Evolutionary conservation across 176 grass and related monocot genomes (phyloP).

Genomic region (Rhynchospora breviuscula): DNA sequence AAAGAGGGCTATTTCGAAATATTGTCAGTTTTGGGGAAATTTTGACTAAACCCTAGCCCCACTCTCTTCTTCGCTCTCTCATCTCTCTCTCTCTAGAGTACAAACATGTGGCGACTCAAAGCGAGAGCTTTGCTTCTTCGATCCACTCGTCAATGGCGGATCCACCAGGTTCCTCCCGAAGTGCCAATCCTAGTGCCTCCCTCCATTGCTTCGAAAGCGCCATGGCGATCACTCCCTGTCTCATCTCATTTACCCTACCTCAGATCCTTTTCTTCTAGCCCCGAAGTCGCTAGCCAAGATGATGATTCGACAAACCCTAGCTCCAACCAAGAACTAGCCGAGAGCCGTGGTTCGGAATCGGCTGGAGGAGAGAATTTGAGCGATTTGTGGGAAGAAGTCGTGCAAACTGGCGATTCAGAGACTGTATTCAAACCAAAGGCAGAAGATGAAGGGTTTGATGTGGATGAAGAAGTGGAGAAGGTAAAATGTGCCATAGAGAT

Average conservation of each 20-base stretch:
- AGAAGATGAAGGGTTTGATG: conserved; percentile 27
- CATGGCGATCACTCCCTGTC: conserved; percentile 13
- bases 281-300: conserved; percentile 28
- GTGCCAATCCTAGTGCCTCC: conserved; percentile 8
- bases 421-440: neutral
- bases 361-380: conserved; percentile 30
- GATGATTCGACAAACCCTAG: conserved; percentile 6
- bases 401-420: conserved; percentile 30
- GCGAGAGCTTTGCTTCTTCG: conserved; percentile 60
- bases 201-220: neutral
- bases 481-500: conserved; percentile 31
- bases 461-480: conserved; percentile 44
- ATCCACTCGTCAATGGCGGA: conserved; percentile 22
- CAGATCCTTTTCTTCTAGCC: conserved; percentile 45
- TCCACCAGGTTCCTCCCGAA: conserved; percentile 18
- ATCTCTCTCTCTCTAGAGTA: neutral
- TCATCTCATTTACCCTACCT: conserved; percentile 28
- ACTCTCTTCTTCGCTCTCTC: neutral
- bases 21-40: neutral
- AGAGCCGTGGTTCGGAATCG: neutral
- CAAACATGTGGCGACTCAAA: conserved; percentile 71
- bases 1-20: too few species aligned
- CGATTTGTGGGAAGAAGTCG: conserved; percentile 54
- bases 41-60: conserved; percentile 15
- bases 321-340: neutral